Base-by-base conservation (phyloP, 2,329 filamentous ascomycete genomes). In the Colletotrichum endophyticum region DNA sequence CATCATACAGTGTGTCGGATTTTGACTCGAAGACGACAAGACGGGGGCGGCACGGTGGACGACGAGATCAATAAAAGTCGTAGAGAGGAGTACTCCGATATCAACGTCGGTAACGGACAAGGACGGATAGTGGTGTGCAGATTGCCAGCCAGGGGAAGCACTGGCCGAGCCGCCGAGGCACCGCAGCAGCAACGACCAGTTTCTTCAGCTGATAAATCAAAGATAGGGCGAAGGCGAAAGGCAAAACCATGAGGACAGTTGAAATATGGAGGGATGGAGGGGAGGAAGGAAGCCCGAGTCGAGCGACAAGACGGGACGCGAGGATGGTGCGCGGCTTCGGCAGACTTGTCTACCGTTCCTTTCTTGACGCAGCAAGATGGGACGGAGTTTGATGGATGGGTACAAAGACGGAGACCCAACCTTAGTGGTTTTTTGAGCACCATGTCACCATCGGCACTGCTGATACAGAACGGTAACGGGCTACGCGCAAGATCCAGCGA, bases 201-300 rank as follows among this genome's bases (percentile, higher is more conserved):
- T 70, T 68, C 32, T 73, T 69, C 44, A 59, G 70, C 73, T 73
- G 64, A 76, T 76, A 64, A 69, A 73, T 69, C 44, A 69, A 64
- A 73, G 73, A 64, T 36, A 76, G 66, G 56, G 64, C 44, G 32
- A 69, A 68, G 69, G 39, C 39, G 32, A 64, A 59, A 44, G 27
- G 44, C 39, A 56, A 72, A 66, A 57, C 27, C 16, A 39, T 8
- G 5, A 57, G 25, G 25, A 27, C 13, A 57, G n/a, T 28, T 57
- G 53, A 28, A 9, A 36, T 32, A 3, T 53, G 22, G 59, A 28
- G n/a, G 19, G n/a, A 12, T 25, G 44, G 13, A 25, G 39, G 15
- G 25, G n/a, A 49, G n/a, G 44, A n/a, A 59, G 61, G 15, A 62
- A 62, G 57, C 27, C n/a, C 57, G 28, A 61, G 57, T 59, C 56